phyloP scores from a whole-genome alignment of 139 green algal genomes.

The Ettlia oleoabundans region DNA sequence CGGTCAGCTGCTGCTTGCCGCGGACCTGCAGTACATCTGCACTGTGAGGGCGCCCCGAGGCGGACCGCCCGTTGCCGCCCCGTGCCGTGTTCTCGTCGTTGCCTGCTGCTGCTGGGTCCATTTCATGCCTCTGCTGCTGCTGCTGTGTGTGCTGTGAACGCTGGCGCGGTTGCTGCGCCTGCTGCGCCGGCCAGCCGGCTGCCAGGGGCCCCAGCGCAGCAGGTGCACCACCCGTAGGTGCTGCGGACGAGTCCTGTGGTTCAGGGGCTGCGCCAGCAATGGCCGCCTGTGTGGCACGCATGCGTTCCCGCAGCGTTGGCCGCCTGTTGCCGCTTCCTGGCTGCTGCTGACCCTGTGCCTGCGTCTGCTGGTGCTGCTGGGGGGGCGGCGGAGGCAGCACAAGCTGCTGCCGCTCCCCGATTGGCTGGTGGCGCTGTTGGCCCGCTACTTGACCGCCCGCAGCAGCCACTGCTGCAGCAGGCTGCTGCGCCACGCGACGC shows the following conservation, averaged over 20 bases:
- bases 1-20: background rate
- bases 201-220: too few species aligned
- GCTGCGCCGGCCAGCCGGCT: too few species aligned
- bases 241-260: too few species aligned
- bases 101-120: background rate
- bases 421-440: too few species aligned
- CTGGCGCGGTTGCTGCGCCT: too few species aligned
- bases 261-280: background rate
- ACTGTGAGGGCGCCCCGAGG: background rate
- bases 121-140: background rate
- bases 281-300: background rate
- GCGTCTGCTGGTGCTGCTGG: background rate
- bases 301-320: background rate
- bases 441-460: too few species aligned
- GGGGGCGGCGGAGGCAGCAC: constrained; percentile 4
- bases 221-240: background rate
- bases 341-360: constrained; percentile 4
- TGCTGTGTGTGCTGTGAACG: too few species aligned
- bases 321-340: background rate
- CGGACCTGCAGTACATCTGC: background rate
- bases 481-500: too few species aligned
- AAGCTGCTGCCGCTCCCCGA: constrained; percentile 4
- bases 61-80: background rate
- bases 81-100: constrained; percentile 9
- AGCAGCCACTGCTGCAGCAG: too few species aligned